These are phyloP conservation scores for Leptodermis oblonga DNA, from an alignment of 257 asterid species.

Conservation along the genomic window DNA sequence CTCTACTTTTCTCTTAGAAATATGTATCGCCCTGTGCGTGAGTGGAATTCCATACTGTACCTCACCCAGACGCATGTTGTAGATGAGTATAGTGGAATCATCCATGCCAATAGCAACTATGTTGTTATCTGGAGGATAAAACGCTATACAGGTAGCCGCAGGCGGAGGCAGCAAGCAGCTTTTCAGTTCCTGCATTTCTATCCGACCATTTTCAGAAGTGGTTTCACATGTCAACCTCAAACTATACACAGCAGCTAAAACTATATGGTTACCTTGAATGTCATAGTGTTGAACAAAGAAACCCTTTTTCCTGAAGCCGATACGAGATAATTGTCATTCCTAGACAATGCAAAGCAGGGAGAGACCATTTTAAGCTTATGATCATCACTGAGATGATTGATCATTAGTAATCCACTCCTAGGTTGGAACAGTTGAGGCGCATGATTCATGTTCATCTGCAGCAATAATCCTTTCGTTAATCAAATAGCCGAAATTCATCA, in stretches of 20 bases:
- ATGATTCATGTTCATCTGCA: conserved; percentile 51
- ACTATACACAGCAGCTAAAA: neutral
- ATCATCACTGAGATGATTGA: conserved; percentile 35
- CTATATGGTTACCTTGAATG: conserved; percentile 43
- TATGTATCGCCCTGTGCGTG: neutral
- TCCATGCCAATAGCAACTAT: conserved; percentile 63
- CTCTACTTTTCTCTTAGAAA: neutral
- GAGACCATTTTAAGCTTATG: conserved; percentile 23
- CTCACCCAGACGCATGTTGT: conserved; percentile 52
- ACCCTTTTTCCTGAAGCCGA: conserved; percentile 59
- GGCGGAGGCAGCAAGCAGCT: conserved; percentile 47
- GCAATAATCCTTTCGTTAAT: conserved; percentile 6
- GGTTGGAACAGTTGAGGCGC: conserved; percentile 56
- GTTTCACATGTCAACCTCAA: neutral
- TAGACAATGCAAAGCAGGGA: conserved; percentile 57
- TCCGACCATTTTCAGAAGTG: neutral
- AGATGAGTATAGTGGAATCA: conserved; percentile 57
- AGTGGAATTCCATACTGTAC: conserved; percentile 20
- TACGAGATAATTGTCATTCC: conserved; percentile 53
- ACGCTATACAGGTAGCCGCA: conserved; percentile 55
- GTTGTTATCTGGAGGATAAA: conserved; percentile 74
- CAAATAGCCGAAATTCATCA: neutral
- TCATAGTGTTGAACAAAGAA: conserved; percentile 42
- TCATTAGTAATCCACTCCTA: conserved; percentile 41
- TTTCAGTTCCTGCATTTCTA: conserved; percentile 45